Percentiles rank a stretch among this genome's conserved stretches.
phyloP scores from a whole-genome alignment of 176 grass and related monocot genomes.

The Oryza coarctata region DNA sequence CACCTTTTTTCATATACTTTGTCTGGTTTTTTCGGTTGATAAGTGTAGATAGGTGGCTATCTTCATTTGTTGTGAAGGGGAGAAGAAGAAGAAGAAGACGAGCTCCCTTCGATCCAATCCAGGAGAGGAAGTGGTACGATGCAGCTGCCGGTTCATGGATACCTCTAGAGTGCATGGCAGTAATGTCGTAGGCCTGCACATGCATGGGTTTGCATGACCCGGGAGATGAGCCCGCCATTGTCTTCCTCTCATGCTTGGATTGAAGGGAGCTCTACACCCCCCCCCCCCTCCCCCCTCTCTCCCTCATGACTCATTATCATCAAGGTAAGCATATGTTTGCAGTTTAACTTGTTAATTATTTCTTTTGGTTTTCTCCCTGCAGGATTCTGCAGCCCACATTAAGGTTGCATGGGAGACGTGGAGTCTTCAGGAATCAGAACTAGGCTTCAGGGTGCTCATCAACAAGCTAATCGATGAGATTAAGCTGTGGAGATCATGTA shows the following conservation, averaged over 20 bases:
- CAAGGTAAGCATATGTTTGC: neutral
- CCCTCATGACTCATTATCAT: neutral
- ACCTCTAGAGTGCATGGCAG: slow-evolving; percentile 49
- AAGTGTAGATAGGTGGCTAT: neutral
- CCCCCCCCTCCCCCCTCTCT: slow-evolving; percentile 29
- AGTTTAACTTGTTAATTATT: neutral
- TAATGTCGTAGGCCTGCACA: slow-evolving; percentile 28
- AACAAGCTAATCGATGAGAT: no score
- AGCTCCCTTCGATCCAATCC: slow-evolving; percentile 87
- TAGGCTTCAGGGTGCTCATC: no score
- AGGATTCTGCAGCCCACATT: neutral
- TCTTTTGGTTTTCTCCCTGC: neutral
- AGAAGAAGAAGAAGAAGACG: slow-evolving; percentile 24
- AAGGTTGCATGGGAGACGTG: no score
- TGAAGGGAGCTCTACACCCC: slow-evolving; percentile 85
- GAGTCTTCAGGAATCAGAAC: no score
- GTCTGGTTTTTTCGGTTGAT: neutral
- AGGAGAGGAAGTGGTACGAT: slow-evolving; percentile 65
- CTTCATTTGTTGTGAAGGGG: neutral
- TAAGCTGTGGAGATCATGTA: no score
- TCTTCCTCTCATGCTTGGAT: slow-evolving; percentile 80
- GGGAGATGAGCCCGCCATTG: slow-evolving; percentile 63
- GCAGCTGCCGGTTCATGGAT: slow-evolving; percentile 83
- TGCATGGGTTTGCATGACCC: slow-evolving; percentile 69
- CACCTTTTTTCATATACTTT: neutral